A percentile compares a stretch with the other conserved stretches of the same genome.
phyloP scores from a whole-genome alignment of 2,329 filamentous ascomycete genomes.

The Metarhizium anisopliae region DNA sequence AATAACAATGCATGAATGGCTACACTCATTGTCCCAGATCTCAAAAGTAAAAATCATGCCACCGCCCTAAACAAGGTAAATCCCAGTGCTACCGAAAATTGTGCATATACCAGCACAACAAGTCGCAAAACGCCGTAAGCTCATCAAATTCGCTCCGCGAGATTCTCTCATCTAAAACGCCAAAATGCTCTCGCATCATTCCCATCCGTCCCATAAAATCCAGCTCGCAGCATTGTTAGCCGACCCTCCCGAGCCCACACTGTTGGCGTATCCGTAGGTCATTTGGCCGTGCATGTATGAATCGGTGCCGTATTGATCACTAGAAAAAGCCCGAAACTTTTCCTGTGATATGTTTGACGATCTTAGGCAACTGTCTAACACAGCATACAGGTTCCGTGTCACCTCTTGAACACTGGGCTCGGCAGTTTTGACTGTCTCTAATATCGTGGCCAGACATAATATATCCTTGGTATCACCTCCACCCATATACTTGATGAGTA shows the following conservation, averaged over 20 bases:
- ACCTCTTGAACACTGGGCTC: slow-evolving; percentile 35
- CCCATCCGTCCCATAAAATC: slow-evolving; percentile 32
- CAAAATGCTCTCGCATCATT: slow-evolving; percentile 11
- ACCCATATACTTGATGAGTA: slow-evolving; percentile 35
- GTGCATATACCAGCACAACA: too few relatives aligned
- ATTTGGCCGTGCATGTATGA: slow-evolving; percentile 18
- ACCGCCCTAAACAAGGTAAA: too few relatives aligned
- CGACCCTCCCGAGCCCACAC: slow-evolving; percentile 15
- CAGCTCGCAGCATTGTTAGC: slow-evolving; percentile 24
- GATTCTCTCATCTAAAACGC: not conserved
- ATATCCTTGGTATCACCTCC: slow-evolving; percentile 43
- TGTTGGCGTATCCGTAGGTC: slow-evolving; percentile 22
- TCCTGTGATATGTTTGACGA: slow-evolving; percentile 35
- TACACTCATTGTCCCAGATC: not conserved
- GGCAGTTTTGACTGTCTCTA: slow-evolving; percentile 33
- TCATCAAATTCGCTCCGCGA: not conserved
- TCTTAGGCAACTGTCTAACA: slow-evolving; percentile 36
- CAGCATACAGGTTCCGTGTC: slow-evolving; percentile 28
- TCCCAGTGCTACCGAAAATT: too few relatives aligned
- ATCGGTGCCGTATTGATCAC: slow-evolving; percentile 10
- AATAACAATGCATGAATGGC: not conserved
- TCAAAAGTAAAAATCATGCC: too few relatives aligned
- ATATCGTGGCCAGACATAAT: slow-evolving; percentile 36
- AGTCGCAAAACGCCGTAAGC: not conserved
- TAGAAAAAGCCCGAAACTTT: slow-evolving; percentile 4